Evolutionary conservation across 345 rosid species (phyloP), one percentile per base, ranked within the genome.

Genomic region (Theobroma cacao): DNA sequence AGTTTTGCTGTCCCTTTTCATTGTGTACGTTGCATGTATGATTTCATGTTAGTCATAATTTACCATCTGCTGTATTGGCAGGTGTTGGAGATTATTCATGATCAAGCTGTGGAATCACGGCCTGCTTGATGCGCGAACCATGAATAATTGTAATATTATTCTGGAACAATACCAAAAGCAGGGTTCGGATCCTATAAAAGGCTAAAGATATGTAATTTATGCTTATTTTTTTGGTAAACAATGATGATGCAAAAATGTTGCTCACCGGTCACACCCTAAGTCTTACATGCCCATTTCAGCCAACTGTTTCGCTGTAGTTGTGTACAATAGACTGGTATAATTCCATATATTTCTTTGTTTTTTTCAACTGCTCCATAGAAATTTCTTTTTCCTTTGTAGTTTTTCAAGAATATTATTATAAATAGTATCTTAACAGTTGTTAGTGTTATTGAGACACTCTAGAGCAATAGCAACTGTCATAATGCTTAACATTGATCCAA

Each of bases 71-170:
- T 76, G 26, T 4, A 18, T 72, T 26, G 74, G 78, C 88, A 93
- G 99, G 94, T 89, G 94, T 77, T 94, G 95, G 99, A 92, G 91
- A 80, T 50, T 91, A 14, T 89, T 91, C 70, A 74, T 93, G 93
- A 85, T 91, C n/a, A 93, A 92, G 75, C 79, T 90, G 24, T 92
- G 97, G 98, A 89, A 90, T 75, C 89, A 86, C 34, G 94, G 95
- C n/a, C 92, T 96, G 5, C 86, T 94, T 0, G 97, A 92, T 69
- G 90, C 91, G 1, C 75, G 85, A 48, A 89, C 90, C 67, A 87
- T 94, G 86, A 90, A 88, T 87, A 90, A 80, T 33, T 92, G 98
- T 81, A 94, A 88, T 75, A 20, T 76, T 17, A 78, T 83, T 55
- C 91, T 94, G 3, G 90, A 90, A 52, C 88, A 83, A 75, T 72